Percentiles rank a stretch among this genome's conserved stretches.
Conservation (phyloP, 2,329 filamentous ascomycete species). For the Shiraia sp. region DNA sequence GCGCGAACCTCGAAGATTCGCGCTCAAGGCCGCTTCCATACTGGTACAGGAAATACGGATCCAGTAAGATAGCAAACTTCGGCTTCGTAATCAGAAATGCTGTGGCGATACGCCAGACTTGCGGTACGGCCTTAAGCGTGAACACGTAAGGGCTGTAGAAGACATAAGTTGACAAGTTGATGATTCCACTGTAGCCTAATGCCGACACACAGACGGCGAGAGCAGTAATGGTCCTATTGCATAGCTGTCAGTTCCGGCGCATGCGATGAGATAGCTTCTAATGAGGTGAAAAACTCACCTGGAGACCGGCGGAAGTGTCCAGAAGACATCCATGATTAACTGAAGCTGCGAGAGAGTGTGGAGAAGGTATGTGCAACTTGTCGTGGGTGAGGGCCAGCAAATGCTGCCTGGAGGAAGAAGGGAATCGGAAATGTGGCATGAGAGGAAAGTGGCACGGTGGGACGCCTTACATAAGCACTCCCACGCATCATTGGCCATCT, state of each 20-base stretch:
- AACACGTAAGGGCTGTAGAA: constrained; percentile 61
- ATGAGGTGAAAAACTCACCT: constrained; percentile 56
- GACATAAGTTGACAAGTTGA: constrained; percentile 57
- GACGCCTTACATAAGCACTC: constrained; percentile 15
- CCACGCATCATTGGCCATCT: background rate
- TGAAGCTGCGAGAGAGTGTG: constrained; percentile 23
- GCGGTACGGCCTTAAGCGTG: constrained; percentile 55
- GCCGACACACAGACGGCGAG: constrained; percentile 66
- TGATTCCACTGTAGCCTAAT: constrained; percentile 61
- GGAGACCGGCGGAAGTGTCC: constrained; percentile 67
- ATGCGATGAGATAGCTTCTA: background rate
- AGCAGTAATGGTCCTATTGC: constrained; percentile 67
- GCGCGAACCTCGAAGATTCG: constrained; percentile 70
- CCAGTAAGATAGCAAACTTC: constrained; percentile 64
- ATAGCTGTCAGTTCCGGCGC: constrained; percentile 51
- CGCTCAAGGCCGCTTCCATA: constrained; percentile 77
- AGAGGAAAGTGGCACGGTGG: constrained; percentile 20
- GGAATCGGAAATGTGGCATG: constrained; percentile 21
- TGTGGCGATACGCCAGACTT: constrained; percentile 63
- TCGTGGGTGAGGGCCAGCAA: constrained; percentile 36
- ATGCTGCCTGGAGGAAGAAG: constrained; percentile 38
- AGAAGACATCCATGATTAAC: constrained; percentile 62
- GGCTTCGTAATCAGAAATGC: constrained; percentile 63
- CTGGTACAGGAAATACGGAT: constrained; percentile 78
- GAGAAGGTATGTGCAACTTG: constrained; percentile 15